Evolutionary conservation across 2,329 filamentous ascomycete species (phyloP).

Genomic region (Paecilomyces niveus): DNA sequence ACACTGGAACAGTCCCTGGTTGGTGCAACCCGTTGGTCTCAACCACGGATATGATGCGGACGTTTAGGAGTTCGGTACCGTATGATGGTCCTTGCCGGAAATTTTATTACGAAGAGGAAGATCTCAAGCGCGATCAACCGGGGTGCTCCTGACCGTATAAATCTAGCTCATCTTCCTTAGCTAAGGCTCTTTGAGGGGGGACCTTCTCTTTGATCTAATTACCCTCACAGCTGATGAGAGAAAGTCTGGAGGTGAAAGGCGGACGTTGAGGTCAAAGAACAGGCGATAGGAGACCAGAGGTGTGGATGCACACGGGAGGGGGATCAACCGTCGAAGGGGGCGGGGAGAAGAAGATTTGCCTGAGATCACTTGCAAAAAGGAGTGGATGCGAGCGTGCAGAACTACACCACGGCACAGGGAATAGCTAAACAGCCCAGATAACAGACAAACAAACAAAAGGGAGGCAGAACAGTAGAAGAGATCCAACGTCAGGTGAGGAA

Average conservation of each 20-base stretch:
- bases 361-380: not conserved
- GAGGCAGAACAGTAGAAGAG: not conserved
- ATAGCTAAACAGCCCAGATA: not conserved
- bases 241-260: not conserved
- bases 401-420: not conserved
- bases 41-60: not conserved
- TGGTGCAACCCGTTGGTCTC: not conserved
- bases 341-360: not conserved
- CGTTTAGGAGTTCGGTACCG: not conserved
- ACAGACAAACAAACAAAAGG: not conserved
- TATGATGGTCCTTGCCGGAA: not conserved
- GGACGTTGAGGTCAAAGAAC: conserved; percentile 2
- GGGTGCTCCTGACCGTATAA: not conserved
- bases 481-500: not conserved
- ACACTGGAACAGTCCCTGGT: conserved; percentile 1
- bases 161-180: no score
- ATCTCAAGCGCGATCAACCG: not conserved
- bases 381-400: not conserved
- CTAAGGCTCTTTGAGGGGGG: no score
- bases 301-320: conserved; percentile 2
- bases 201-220: not conserved
- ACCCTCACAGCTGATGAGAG: not conserved
- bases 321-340: not conserved
- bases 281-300: conserved; percentile 6
- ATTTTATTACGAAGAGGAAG: not conserved